Percentiles rank a stretch among this genome's conserved stretches.
Evolutionary conservation across 225 moss, liverwort and hornwort species (phyloP).

Genomic region (Straminergon stramineum): DNA sequence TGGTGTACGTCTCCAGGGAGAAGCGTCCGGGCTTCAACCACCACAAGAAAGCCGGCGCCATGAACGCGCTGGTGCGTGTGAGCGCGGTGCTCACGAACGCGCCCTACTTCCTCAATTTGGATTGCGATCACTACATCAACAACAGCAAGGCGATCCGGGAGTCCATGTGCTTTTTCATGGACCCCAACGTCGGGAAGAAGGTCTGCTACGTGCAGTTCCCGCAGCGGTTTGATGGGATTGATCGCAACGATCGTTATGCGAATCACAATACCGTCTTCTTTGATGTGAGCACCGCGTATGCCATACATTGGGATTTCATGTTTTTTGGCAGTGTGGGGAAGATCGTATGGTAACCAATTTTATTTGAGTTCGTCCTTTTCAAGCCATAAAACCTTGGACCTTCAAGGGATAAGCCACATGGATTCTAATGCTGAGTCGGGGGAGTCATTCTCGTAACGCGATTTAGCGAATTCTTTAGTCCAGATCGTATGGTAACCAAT

Average conservation of each 20-base stretch:
- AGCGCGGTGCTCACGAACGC: constrained; percentile 89
- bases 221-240: constrained; percentile 88
- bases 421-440: not conserved
- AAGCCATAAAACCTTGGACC: not conserved
- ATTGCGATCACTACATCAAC: constrained; percentile 97
- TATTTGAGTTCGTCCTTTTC: too few species aligned
- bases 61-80: constrained; percentile 81
- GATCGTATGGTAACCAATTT: not conserved
- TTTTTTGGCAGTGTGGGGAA: not conserved
- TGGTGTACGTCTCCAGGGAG: constrained; percentile 87
- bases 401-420: not conserved
- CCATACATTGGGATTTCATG: not conserved
- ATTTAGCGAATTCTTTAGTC: not conserved
- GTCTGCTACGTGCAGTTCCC: constrained; percentile 93
- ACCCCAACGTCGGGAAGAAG: constrained; percentile 59
- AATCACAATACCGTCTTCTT: constrained; percentile 98
- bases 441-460: not conserved
- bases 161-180: constrained; percentile 93
- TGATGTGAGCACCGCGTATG: constrained; percentile 26
- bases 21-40: constrained; percentile 91
- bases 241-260: constrained; percentile 90
- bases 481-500: constrained; percentile 13
- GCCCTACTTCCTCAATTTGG: constrained; percentile 79
- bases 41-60: constrained; percentile 93
- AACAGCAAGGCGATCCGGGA: constrained; percentile 89